Evolutionary conservation across 1,139 yeast species (phyloP).

Genomic region (Groenewaldozyma auringiensis): DNA sequence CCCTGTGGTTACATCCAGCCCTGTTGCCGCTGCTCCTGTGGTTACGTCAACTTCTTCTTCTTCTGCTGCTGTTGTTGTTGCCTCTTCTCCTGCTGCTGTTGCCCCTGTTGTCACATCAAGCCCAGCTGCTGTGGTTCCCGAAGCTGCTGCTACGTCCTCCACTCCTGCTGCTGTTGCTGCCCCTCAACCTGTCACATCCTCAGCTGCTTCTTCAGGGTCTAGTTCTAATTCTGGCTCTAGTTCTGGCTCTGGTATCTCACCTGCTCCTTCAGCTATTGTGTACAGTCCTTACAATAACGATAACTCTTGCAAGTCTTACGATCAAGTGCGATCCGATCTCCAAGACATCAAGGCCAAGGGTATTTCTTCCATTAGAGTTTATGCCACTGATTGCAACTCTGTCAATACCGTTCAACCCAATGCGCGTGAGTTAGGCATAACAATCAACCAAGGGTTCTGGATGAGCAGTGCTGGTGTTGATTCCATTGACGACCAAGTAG

Average conservation of each 20-base stretch:
- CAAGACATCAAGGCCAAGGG: slow-evolving; percentile 50
- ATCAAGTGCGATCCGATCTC: slow-evolving; percentile 53
- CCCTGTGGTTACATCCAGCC: slow-evolving; percentile 1
- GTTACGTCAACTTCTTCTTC: slow-evolving; percentile 3
- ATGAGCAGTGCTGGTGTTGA: slow-evolving; percentile 52
- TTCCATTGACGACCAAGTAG: slow-evolving; percentile 56
- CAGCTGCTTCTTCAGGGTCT: slow-evolving; percentile 14
- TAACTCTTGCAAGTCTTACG: slow-evolving; percentile 55
- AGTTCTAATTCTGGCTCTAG: slow-evolving; percentile 9
- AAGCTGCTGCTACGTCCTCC: slow-evolving; percentile 6
- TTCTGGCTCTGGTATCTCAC: slow-evolving; percentile 4
- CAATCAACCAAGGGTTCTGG: slow-evolving; percentile 85
- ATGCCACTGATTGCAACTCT: slow-evolving; percentile 80
- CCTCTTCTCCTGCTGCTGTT: slow-evolving; percentile 6
- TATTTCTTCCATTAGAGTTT: slow-evolving; percentile 58
- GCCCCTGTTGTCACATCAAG: slow-evolving; percentile 9
- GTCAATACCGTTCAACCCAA: slow-evolving; percentile 58
- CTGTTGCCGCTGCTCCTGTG: slow-evolving; percentile 7
- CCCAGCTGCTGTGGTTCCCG: slow-evolving; percentile 10
- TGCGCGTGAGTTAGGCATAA: slow-evolving; percentile 53
- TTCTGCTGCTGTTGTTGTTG: slow-evolving; percentile 1
- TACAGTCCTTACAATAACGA: slow-evolving; percentile 76
- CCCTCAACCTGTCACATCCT: slow-evolving; percentile 5
- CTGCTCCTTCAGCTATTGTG: slow-evolving; percentile 50
- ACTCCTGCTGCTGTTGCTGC: slow-evolving; percentile 7